These are phyloP conservation scores for Moesziomyces sp. DNA, from an alignment of 1,284 basidiomycete species.

Conservation along the genomic window DNA sequence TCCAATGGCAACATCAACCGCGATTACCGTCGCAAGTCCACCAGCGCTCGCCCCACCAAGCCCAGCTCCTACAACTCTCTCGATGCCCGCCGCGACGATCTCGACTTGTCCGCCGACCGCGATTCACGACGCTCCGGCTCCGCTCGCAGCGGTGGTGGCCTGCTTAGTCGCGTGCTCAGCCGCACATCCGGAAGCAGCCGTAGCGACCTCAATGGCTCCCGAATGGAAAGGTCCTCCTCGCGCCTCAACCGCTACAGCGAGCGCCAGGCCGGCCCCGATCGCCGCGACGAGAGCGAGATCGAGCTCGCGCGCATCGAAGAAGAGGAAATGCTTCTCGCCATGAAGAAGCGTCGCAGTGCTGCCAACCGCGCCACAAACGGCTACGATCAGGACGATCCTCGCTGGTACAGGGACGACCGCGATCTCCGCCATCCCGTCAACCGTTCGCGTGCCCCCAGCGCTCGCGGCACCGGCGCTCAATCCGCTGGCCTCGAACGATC, in stretches of 20 bases:
- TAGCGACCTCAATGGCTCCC: conserved; percentile 7
- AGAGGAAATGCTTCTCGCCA: conserved; percentile 45
- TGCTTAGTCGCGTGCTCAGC: conserved; percentile 37
- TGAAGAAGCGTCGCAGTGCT: conserved; percentile 36
- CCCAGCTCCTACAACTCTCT: conserved; percentile 32
- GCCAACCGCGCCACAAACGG: conserved; percentile 28
- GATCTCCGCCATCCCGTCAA: conserved; percentile 9
- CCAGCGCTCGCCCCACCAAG: conserved; percentile 3
- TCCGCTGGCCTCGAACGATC: conserved; percentile 18
- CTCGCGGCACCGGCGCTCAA: neutral
- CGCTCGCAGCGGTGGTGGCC: conserved; percentile 16
- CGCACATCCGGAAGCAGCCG: conserved; percentile 26
- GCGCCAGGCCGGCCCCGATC: conserved; percentile 9
- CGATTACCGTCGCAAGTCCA: conserved; percentile 15
- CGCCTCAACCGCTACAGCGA: conserved; percentile 38
- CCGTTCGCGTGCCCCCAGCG: conserved; percentile 1
- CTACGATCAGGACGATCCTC: conserved; percentile 34
- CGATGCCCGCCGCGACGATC: conserved; percentile 28
- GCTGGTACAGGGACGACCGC: conserved; percentile 39
- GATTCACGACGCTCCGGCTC: neutral
- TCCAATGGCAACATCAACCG: conserved; percentile 16
- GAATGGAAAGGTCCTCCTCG: conserved; percentile 20
- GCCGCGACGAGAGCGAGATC: conserved; percentile 32
- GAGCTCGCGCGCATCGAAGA: conserved; percentile 44
- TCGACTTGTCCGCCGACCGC: conserved; percentile 2